Conservation (phyloP, 208 protist genomes). For the Leishmania martiniquensis region DNA sequence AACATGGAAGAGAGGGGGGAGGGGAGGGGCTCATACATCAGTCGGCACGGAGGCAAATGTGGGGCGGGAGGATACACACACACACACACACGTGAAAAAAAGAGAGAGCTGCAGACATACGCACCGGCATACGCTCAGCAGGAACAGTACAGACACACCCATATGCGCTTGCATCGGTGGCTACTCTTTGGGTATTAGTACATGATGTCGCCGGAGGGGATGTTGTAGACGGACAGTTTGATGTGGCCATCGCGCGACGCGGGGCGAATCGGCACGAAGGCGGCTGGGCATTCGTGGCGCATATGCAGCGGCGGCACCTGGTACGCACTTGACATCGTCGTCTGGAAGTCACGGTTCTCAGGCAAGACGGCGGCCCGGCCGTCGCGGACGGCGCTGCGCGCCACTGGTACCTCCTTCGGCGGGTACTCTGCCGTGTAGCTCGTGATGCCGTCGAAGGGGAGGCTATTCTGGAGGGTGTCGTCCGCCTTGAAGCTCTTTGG, state of each 20-base stretch:
- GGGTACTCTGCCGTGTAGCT: conserved; percentile 90
- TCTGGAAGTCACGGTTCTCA: conserved; percentile 89
- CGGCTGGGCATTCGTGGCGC: conserved; percentile 73
- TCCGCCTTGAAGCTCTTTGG: conserved; percentile 80
- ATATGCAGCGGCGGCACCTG: conserved; percentile 55
- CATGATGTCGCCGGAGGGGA: conserved; percentile 75
- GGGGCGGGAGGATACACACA: neutral
- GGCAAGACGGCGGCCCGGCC: conserved; percentile 33
- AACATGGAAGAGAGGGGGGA: neutral
- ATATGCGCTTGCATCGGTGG: neutral
- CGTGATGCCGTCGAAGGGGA: conserved; percentile 87
- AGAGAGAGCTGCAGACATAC: conserved; percentile 2
- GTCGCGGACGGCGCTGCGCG: conserved; percentile 35
- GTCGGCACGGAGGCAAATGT: neutral
- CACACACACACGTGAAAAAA: neutral
- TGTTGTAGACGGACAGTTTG: conserved; percentile 88
- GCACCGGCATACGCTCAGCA: neutral
- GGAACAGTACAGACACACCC: neutral
- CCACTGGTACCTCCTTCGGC: conserved; percentile 74
- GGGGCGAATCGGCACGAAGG: conserved; percentile 69
- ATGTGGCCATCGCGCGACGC: conserved; percentile 84
- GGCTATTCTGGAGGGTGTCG: conserved; percentile 48
- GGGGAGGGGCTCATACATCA: neutral
- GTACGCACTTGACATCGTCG: conserved; percentile 63
- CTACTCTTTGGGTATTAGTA: conserved; percentile 16